phyloP scores from a whole-genome alignment of 352 stramenopile species.

The Globisporangium cystogenes region DNA sequence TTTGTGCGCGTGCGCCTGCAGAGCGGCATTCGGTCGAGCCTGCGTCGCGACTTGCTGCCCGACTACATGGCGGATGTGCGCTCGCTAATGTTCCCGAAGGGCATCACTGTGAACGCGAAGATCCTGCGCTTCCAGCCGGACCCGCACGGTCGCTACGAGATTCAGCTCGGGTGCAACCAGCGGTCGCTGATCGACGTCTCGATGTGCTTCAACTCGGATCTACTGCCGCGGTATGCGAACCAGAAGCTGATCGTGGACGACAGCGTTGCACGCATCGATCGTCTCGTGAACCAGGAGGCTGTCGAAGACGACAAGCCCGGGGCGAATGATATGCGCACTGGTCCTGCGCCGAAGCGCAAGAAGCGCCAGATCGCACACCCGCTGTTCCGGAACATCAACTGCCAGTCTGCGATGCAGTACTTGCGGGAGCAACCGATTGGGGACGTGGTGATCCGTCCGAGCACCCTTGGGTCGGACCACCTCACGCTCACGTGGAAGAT shows the following conservation, averaged over 20 bases:
- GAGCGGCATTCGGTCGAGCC: slow-evolving; percentile 75
- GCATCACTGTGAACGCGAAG: slow-evolving; percentile 84
- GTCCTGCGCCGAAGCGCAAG: slow-evolving; percentile 52
- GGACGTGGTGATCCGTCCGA: slow-evolving; percentile 84
- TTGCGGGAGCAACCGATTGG: slow-evolving; percentile 71
- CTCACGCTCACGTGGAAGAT: slow-evolving; percentile 89
- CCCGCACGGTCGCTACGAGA: slow-evolving; percentile 65
- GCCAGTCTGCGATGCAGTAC: slow-evolving; percentile 74
- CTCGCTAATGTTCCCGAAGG: slow-evolving; percentile 68
- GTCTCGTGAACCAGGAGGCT: slow-evolving; percentile 64
- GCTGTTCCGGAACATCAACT: slow-evolving; percentile 87
- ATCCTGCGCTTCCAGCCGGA: slow-evolving; percentile 73
- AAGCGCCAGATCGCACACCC: slow-evolving; percentile 84
- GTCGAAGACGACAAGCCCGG: slow-evolving; percentile 71
- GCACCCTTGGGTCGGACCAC: slow-evolving; percentile 77
- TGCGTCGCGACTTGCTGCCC: slow-evolving; percentile 70
- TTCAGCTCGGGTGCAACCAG: slow-evolving; percentile 72
- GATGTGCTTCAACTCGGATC: slow-evolving; percentile 65
- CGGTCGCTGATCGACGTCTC: slow-evolving; percentile 66
- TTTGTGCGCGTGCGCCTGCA: slow-evolving; percentile 84
- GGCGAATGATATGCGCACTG: slow-evolving; percentile 16
- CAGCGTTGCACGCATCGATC: slow-evolving; percentile 64
- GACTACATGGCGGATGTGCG: slow-evolving; percentile 69
- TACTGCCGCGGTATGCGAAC: slow-evolving; percentile 52
- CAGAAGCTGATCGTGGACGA: slow-evolving; percentile 52